Evolutionary conservation across 495 filamentous ascomycete genomes (phyloP), one percentile per base, ranked within the genome.

Genomic region (Copromyces sp.): DNA sequence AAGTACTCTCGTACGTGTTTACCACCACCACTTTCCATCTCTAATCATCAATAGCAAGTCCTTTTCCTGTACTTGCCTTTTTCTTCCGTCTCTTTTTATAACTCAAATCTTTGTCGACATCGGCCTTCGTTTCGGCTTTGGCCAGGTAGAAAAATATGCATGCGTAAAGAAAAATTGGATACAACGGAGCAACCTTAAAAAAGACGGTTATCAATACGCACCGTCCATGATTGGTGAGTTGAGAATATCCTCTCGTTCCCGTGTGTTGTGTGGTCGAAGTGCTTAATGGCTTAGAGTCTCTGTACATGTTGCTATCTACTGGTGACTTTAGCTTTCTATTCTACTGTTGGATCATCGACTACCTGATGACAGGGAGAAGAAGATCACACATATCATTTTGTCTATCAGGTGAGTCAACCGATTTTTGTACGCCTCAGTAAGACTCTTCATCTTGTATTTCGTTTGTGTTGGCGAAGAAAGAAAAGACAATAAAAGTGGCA

Each of bases 1-100:
- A 65, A 65, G 53, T 65, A 65, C 53, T 35, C 53, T 65, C 53
- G 53, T 65, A 65, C 53, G 53, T 65, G 53, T 35, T 35, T 65
- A 65, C 53, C 53, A 65, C 29, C 53, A 65, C 53, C 53, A 35
- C 53, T 65, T 65, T 24, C 53, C 53, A 65, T 65, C n/a, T 17
- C 24, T 69, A 72, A 72, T 68, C 38, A 32, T 69, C 70, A 32
- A 72, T 70, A 44, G 39, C 65, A 72, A 45, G 16, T 24, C 37
- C 37, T 72, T 68, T 68, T 69, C 29, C 53, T 35, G 32, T 65
- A 65, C 3, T 65, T 35, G 29, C 29, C 6, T 2, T 29, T 59
- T 59, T 59, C 14, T 17, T 65, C 47, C 29, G 6, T 35, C 6
- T 65, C 29, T 65, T 24, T 35, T 16, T 24, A 65, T 44, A n/a